These are phyloP conservation scores for Malassezia vespertilionis DNA, from an alignment of 1,284 basidiomycete genomes.

Conservation along the genomic window DNA sequence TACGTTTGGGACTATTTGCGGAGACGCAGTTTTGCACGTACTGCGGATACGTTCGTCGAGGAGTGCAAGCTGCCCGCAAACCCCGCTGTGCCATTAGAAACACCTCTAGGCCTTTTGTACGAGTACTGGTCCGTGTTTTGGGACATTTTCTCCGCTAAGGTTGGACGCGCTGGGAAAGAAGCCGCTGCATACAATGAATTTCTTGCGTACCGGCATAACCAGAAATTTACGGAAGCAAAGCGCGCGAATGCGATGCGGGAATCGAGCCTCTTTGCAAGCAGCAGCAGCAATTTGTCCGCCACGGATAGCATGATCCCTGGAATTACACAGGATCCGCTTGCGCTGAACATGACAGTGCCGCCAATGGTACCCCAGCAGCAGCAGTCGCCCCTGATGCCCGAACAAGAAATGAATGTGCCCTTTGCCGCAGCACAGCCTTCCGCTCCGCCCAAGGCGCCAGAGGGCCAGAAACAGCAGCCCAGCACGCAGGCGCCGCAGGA, in stretches of 20 bases:
- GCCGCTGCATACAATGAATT: slow-evolving; percentile 35
- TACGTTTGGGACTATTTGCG: slow-evolving; percentile 47
- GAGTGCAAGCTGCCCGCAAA: slow-evolving; percentile 37
- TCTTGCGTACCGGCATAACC: slow-evolving; percentile 31
- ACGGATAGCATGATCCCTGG: neutral
- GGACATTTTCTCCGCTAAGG: slow-evolving; percentile 42
- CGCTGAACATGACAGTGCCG: neutral
- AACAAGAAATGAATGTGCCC: neutral
- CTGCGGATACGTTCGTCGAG: slow-evolving; percentile 35
- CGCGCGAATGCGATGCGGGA: neutral
- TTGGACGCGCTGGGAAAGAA: slow-evolving; percentile 30
- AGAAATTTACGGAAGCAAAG: slow-evolving; percentile 19
- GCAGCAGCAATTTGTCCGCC: too few relatives aligned
- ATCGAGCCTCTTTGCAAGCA: neutral
- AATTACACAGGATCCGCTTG: neutral
- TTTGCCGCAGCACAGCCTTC: too few relatives aligned
- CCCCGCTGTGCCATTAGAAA: slow-evolving; percentile 38
- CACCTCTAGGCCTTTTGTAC: slow-evolving; percentile 39
- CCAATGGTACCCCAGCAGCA: neutral
- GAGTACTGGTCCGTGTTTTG: slow-evolving; percentile 48
- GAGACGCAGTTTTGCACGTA: slow-evolving; percentile 30
- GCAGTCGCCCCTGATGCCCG: neutral
- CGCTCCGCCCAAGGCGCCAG: too few relatives aligned
- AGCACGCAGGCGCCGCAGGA: neutral
- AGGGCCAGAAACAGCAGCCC: neutral